Base-by-base conservation (phyloP, 1,284 basidiomycete genomes). In the Leucoagaricus sp. region DNA sequence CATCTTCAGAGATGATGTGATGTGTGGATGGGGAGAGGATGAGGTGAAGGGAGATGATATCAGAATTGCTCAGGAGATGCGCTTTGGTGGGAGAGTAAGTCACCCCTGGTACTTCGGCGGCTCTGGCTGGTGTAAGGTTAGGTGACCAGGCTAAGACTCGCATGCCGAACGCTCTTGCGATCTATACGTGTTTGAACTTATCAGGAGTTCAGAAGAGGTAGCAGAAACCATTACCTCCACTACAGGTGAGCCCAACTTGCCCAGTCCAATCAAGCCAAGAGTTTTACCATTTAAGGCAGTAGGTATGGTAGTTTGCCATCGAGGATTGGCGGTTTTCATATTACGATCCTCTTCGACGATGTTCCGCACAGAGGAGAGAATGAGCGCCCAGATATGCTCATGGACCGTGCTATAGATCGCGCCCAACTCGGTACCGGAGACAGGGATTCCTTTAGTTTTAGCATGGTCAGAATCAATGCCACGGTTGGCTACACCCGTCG, bases 361-460 rank as follows among this genome's bases (percentile, higher is more conserved):
- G 53, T 79, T 69, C 50, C 86, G 75, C 31, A 78, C 77, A 4
- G 83, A 79, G 1, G 80, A 79, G 12, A 90, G 69, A 29, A 86
- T 76, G 44, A 89, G 71, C n/a, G 84, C 80, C 84, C 85, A 88
- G 26, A 86, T 86, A 59, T 85, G 83, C 63, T 86, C 84, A n/a
- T n/a, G n/a, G n/a, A n/a, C n/a, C n/a, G n/a, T n/a, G n/a, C n/a
- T n/a, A n/a, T n/a, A 23, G 38, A 8, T 17, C 2, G 15, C 38
- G 15, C 28, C 33, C 3, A 17, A 4, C 0, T 69, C 72, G 0
- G 86, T 87, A 3, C 82, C 86, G 25, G 78, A 82, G 1, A 89
- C 85, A 1, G 76, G 63, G 21, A 89, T 78, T 0, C 81, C 82
- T 41, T 77, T 78, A 46, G 69, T 65, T 40, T 75, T 74, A 1